Evolutionary conservation across 2,329 filamentous ascomycete species (phyloP), one percentile per base, ranked within the genome.

Genomic region (Trichoderma aggressivum): DNA sequence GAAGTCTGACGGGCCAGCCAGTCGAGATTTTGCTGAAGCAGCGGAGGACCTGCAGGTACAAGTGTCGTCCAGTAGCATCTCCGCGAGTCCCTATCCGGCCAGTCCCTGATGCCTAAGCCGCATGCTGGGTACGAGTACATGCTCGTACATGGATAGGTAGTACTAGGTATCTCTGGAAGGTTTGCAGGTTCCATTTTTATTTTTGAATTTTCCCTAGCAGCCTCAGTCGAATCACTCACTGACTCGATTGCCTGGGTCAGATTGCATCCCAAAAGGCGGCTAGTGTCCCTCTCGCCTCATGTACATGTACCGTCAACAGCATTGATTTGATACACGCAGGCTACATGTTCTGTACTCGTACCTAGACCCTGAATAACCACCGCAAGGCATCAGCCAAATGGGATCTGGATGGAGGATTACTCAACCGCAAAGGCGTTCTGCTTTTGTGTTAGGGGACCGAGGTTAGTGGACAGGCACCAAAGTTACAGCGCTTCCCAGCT

Each of bases 51-150:
- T 21, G 30, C 50, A 59, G 24, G 30, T 28, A 34, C 47, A 24
- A 66, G 43, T 53, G 63, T 36, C 32, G n/a, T 66, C 47, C 47
- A 53, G 47, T 53, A n/a, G 26, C 60, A 66, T 56, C 10, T 66
- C 21, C 36, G 47, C 43, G 30, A 53, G 47, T 55, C 55, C 53
- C 24, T 34, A 60, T 50, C 65, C 21, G n/a, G 55, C 36, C 65
- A 47, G 55, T 61, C 56, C 65, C 65, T 69, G 55, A 60, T 61
- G 65, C 56, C 55, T 60, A 69, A 69, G 65, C 39, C 32, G 36
- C 36, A 32, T 21, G 47, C 47, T 53, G 47, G 47, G 47, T 53
- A 53, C 47, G 47, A 53, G 21, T 53, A 53, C 47, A 53, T 53
- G n/a, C 34, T 3, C 3, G 26, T 28, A n/a, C 36, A 50, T 50